Evolutionary conservation across 371 early-diverging fungal genomes (phyloP).

Genomic region (Blakeslea trispora): DNA sequence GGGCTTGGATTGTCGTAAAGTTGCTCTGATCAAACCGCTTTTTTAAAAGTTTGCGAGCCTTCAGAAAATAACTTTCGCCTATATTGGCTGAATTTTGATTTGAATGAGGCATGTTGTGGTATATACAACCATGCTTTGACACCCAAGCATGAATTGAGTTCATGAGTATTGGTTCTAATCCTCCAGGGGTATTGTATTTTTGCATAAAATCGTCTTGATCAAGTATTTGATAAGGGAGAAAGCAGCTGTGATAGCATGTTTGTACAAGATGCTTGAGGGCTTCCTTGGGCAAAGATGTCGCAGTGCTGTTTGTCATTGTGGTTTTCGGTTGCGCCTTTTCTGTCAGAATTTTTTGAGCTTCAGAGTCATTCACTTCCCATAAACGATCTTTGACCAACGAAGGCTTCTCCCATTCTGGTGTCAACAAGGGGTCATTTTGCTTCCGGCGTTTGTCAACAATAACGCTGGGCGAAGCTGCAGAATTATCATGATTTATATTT

Average conservation of each 20-base stretch:
- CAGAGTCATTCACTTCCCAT: slow-evolving; percentile 55
- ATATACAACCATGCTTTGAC: slow-evolving; percentile 58
- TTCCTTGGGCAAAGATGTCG: slow-evolving; percentile 36
- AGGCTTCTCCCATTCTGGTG: slow-evolving; percentile 1
- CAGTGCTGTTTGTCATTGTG: neutral
- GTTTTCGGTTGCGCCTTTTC: slow-evolving; percentile 20
- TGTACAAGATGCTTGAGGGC: slow-evolving; percentile 49
- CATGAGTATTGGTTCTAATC: slow-evolving; percentile 50
- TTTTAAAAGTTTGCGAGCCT: slow-evolving; percentile 58
- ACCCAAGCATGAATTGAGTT: slow-evolving; percentile 65
- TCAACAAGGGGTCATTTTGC: neutral
- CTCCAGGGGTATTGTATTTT: slow-evolving; percentile 37
- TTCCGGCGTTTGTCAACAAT: slow-evolving; percentile 8
- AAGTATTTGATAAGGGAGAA: slow-evolving; percentile 58
- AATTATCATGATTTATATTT: slow-evolving; percentile 46
- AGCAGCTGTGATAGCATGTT: slow-evolving; percentile 57
- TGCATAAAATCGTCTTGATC: slow-evolving; percentile 56
- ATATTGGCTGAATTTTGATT: slow-evolving; percentile 27
- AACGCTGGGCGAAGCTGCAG: slow-evolving; percentile 33
- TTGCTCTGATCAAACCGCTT: slow-evolving; percentile 61
- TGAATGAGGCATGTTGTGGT: slow-evolving; percentile 40
- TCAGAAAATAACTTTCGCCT: slow-evolving; percentile 59
- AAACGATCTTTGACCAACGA: slow-evolving; percentile 26
- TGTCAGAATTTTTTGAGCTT: slow-evolving; percentile 47
- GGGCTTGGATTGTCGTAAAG: slow-evolving; percentile 57